phyloP scores from a whole-genome alignment of 192 early-diverging fungal species.

The Chytriomyces sp. region DNA sequence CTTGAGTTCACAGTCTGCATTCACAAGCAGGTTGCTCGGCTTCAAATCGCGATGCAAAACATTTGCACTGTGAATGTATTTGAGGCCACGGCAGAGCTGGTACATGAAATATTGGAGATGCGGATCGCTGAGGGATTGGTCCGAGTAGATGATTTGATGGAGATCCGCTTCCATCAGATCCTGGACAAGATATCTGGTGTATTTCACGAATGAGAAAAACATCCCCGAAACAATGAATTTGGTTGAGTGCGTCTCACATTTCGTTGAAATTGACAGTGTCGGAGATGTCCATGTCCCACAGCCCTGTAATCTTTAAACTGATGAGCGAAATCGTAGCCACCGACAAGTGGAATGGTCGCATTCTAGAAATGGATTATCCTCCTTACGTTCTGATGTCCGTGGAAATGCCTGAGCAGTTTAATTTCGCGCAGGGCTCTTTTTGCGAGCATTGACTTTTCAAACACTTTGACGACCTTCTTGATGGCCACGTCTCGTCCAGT shows the following conservation, averaged over 20 bases:
- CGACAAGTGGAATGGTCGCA: neutral
- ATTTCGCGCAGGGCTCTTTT: slow-evolving; percentile 97
- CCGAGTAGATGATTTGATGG: slow-evolving; percentile 84
- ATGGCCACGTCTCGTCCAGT: slow-evolving; percentile 86
- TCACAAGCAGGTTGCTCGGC: slow-evolving; percentile 95
- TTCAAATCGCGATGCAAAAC: slow-evolving; percentile 96
- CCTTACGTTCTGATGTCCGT: slow-evolving; percentile 87
- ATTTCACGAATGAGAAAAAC: neutral
- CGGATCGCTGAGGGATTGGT: slow-evolving; percentile 86
- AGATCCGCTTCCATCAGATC: slow-evolving; percentile 95
- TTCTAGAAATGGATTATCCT: neutral
- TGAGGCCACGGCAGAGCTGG: slow-evolving; percentile 78
- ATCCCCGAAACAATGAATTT: neutral
- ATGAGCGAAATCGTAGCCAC: neutral
- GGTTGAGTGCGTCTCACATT: slow-evolving; percentile 74
- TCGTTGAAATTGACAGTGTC: slow-evolving; percentile 72
- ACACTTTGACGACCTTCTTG: slow-evolving; percentile 97
- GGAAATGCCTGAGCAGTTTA: slow-evolving; percentile 88
- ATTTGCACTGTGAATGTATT: slow-evolving; percentile 93
- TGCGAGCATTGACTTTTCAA: slow-evolving; percentile 86
- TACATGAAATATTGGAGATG: slow-evolving; percentile 98
- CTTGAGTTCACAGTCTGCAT: slow-evolving; percentile 97
- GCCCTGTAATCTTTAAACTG: slow-evolving; percentile 74
- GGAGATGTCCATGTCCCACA: slow-evolving; percentile 93
- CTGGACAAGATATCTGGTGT: slow-evolving; percentile 84